phyloP scores from a whole-genome alignment of 148 eudicot genomes.

The Silene latifolia region DNA sequence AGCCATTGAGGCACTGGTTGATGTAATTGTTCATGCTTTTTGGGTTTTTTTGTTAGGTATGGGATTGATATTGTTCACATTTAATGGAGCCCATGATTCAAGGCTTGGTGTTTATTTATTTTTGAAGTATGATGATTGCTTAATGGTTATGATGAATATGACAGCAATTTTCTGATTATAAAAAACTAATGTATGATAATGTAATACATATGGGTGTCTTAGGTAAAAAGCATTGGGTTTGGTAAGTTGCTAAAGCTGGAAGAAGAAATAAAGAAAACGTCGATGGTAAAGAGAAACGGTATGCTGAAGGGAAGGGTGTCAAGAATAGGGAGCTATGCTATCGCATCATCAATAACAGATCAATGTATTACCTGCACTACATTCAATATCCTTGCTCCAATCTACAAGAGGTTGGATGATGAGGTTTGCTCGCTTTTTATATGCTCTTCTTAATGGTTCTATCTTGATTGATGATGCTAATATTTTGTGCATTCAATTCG shows the following conservation, averaged over 20 bases:
- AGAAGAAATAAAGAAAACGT: constrained; percentile 14
- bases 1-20: too few species aligned
- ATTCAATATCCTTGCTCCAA: constrained; percentile 95
- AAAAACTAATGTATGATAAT: constrained; percentile 14
- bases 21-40: background rate
- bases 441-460: background rate
- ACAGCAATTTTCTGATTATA: constrained; percentile 5
- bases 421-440: constrained; percentile 41
- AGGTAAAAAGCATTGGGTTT: constrained; percentile 15
- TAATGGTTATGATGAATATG: constrained; percentile 3
- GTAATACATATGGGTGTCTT: background rate
- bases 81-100: background rate
- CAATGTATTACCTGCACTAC: constrained; percentile 87
- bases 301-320: constrained; percentile 47
- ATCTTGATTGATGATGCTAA: constrained; percentile 12
- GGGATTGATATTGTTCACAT: constrained; percentile 4
- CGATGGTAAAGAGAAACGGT: constrained; percentile 53
- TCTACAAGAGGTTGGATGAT: constrained; percentile 69
- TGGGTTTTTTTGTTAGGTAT: constrained; percentile 1
- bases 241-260: constrained; percentile 20
- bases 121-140: constrained; percentile 18
- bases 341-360: constrained; percentile 58
- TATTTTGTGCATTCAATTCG: background rate
- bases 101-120: background rate
- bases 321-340: constrained; percentile 60